Evolutionary conservation across 768 basidiomycete genomes (phyloP).

Genomic region (Sarcodon sp.): DNA sequence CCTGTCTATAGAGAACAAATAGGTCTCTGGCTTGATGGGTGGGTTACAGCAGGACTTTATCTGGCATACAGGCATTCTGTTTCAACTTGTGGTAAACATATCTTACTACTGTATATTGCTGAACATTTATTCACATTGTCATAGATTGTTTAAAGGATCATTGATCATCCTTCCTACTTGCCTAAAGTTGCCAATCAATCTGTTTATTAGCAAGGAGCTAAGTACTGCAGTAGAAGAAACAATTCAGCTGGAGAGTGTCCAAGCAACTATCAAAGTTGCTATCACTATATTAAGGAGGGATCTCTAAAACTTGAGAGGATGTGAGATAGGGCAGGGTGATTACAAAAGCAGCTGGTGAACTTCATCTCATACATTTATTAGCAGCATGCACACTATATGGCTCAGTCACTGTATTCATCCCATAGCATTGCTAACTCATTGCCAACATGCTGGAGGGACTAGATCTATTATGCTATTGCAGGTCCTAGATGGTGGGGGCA

Average conservation of each 20-base stretch:
- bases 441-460: conserved; percentile 88
- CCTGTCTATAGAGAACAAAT: too few relatives aligned
- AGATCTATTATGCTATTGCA: conserved; percentile 94
- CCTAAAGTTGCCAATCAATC: conserved; percentile 58
- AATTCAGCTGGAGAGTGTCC: conserved; percentile 13
- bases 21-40: too few relatives aligned
- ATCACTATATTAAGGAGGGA: conserved; percentile 11
- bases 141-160: too few relatives aligned
- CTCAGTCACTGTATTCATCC: conserved; percentile 40
- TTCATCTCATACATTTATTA: conserved; percentile 14
- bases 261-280: conserved; percentile 14
- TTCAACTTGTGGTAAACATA: too few relatives aligned
- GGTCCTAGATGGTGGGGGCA: conserved; percentile 92
- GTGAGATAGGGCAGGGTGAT: conserved; percentile 7
- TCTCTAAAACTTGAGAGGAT: conserved; percentile 17
- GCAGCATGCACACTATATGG: conserved; percentile 16
- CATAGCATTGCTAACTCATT: conserved; percentile 93
- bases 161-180: conserved; percentile 18
- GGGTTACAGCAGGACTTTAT: too few relatives aligned
- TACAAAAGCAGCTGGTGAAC: conserved; percentile 1
- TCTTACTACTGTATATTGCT: too few relatives aligned
- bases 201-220: conserved; percentile 72
- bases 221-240: conserved; percentile 24
- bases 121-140: too few relatives aligned
- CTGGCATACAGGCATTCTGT: too few relatives aligned